Base-by-base conservation (phyloP, 192 early-diverging fungal species). In the Rhizophlyctis rosea region DNA sequence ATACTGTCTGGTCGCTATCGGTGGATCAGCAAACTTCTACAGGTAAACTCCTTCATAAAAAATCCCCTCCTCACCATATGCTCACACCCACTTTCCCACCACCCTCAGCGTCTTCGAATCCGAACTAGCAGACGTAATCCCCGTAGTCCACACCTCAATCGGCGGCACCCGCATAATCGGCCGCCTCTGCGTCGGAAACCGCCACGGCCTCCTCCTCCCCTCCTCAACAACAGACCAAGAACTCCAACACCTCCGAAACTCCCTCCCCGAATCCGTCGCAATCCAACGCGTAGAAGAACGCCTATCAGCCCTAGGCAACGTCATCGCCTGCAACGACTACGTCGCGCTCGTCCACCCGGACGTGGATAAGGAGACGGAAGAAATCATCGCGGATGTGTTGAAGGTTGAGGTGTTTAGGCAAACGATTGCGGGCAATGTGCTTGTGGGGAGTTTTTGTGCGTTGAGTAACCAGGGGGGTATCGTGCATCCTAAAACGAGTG, bases 11-110 rank as follows among this genome's bases (percentile, higher is more conserved):
- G 94, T 98, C 33, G 93, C 95, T 30, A 82, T 97, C 50, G 96
- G 96, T 65, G 96, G 96, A 35, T 97, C 94, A 13, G 96, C 98
- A 72, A 99, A 98, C 89, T 99, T 99, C 83, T 99, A 99, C 85
- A 91, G 90, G 90, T 90, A 47, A 23, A n/a, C 9, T 5, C n/a
- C n/a, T n/a, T n/a, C n/a, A n/a, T n/a, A n/a, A n/a, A n/a, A n/a
- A n/a, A n/a, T n/a, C n/a, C n/a, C n/a, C n/a, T n/a, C n/a, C 60
- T 16, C n/a, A 1, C 21, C 24, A 18, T 59, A 18, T 61, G 47
- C 9, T 23, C 11, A 21, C 18, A 1, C 57, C 21, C 14, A 21
- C 57, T 2, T 23, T 3, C 60, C 14, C 18, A 32, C 14, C 44
- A 3, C 36, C 21, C 31, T 7, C 30, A 92, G 91, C 77, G 89